phyloP scores from a whole-genome alignment of 768 basidiomycete genomes.

The Imleria badia region DNA sequence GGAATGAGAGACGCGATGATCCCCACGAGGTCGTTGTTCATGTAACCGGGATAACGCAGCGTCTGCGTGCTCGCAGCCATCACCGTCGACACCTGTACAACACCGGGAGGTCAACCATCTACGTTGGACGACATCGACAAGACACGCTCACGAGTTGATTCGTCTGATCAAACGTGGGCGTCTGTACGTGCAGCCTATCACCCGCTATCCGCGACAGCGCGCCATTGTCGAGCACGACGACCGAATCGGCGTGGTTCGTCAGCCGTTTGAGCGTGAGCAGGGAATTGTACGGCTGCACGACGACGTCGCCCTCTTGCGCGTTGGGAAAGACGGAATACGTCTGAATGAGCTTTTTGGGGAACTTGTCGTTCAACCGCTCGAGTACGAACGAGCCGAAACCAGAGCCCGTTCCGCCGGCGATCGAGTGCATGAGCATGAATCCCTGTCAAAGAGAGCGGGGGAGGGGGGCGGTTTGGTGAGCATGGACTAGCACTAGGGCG shows the following conservation, averaged over 20 bases:
- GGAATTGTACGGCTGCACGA: conserved; percentile 98
- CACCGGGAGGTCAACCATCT: background rate
- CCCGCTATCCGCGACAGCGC: conserved; percentile 91
- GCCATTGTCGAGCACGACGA: conserved; percentile 96
- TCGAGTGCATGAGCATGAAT: conserved; percentile 98
- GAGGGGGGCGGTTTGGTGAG: background rate
- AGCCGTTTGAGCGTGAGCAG: conserved; percentile 89
- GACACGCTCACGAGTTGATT: conserved; percentile 72
- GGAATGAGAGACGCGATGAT: conserved; percentile 97
- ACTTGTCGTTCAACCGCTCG: conserved; percentile 94
- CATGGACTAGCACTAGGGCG: background rate
- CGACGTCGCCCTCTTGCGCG: conserved; percentile 90
- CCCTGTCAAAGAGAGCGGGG: too few relatives aligned
- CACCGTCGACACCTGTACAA: conserved; percentile 83
- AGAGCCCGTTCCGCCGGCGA: conserved; percentile 97
- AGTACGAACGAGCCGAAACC: conserved; percentile 98
- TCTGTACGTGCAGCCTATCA: conserved; percentile 86
- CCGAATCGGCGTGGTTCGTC: conserved; percentile 94
- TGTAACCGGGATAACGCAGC: conserved; percentile 95
- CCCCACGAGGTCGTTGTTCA: conserved; percentile 99
- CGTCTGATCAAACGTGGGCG: conserved; percentile 86
- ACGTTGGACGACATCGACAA: background rate
- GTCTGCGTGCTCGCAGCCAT: conserved; percentile 98
- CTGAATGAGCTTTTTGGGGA: conserved; percentile 98
- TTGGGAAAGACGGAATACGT: conserved; percentile 99